These are phyloP conservation scores for Diplocarpon mali DNA, from an alignment of 2,329 filamentous ascomycete genomes.

Conservation along the genomic window DNA sequence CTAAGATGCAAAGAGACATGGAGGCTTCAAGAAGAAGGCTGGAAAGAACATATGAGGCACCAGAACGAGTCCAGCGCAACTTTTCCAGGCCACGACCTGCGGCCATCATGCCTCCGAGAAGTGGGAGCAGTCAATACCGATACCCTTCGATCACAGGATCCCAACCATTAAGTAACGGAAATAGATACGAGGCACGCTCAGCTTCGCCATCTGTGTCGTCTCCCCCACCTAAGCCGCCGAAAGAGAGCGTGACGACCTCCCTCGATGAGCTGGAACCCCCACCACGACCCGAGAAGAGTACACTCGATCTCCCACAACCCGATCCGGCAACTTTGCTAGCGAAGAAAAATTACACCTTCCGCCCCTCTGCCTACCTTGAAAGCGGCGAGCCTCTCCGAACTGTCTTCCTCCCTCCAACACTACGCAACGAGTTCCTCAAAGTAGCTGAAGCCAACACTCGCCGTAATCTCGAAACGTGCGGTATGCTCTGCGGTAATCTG, in stretches of 20 bases:
- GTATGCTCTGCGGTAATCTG: conserved; percentile 81
- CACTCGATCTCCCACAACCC: neutral
- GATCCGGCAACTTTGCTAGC: conserved; percentile 5
- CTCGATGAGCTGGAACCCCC: conserved; percentile 12
- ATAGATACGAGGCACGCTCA: conserved; percentile 3
- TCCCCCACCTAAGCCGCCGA: conserved; percentile 23
- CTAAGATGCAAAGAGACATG: conserved; percentile 40
- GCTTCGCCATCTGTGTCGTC: conserved; percentile 2
- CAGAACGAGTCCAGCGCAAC: conserved; percentile 19
- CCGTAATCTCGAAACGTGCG: conserved; percentile 83
- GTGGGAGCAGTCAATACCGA: conserved; percentile 31
- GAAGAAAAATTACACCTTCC: conserved; percentile 52
- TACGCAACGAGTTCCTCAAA: conserved; percentile 64
- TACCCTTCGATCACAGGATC: conserved; percentile 48
- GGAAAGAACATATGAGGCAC: conserved; percentile 22
- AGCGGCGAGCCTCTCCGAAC: conserved; percentile 79
- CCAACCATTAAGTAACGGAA: conserved; percentile 34
- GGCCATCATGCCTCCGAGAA: conserved; percentile 16
- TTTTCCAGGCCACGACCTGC: conserved; percentile 18
- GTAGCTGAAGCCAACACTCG: conserved; percentile 67
- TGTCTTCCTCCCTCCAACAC: conserved; percentile 68
- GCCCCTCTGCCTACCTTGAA: conserved; percentile 78
- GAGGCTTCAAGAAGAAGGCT: conserved; percentile 37
- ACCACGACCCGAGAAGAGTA: conserved; percentile 21
- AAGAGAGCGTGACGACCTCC: conserved; percentile 14